Evolutionary conservation across 208 protist species (phyloP).

Genomic region (Trypanosoma mega): DNA sequence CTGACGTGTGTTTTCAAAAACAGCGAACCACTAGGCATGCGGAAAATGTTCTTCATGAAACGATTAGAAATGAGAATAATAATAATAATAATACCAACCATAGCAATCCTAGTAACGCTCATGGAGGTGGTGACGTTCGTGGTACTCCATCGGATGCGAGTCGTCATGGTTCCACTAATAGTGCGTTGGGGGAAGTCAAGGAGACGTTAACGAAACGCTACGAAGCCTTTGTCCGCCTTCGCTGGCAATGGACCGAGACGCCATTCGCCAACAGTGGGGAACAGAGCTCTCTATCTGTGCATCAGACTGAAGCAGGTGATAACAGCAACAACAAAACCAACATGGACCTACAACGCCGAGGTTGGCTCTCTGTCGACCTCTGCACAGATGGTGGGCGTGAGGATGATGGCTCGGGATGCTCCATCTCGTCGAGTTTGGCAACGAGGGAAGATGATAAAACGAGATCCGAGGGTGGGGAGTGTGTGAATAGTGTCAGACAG

Average conservation of each 20-base stretch:
- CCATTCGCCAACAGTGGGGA: background rate
- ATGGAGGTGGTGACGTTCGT: no score
- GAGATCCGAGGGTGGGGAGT: background rate
- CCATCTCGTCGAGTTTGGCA: background rate
- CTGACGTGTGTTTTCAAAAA: slow-evolving; percentile 32
- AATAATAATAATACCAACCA: background rate
- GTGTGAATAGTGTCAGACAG: slow-evolving; percentile 8
- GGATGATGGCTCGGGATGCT: background rate
- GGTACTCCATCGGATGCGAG: no score
- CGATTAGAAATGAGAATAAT: background rate
- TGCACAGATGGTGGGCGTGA: background rate
- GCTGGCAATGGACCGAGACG: slow-evolving; percentile 14
- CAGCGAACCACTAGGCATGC: no score
- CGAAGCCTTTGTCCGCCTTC: slow-evolving; percentile 28
- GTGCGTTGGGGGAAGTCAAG: no score
- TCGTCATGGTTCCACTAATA: no score
- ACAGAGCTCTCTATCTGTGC: background rate
- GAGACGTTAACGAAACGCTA: background rate
- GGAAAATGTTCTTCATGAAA: no score
- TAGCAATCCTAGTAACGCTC: no score
- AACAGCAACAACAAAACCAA: background rate
- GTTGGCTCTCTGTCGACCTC: no score
- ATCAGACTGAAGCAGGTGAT: background rate
- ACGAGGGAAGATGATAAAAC: background rate
- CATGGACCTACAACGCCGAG: no score